Base-by-base conservation (phyloP, 108 stramenopile species). In the Halocafeteria seosinensis region DNA sequence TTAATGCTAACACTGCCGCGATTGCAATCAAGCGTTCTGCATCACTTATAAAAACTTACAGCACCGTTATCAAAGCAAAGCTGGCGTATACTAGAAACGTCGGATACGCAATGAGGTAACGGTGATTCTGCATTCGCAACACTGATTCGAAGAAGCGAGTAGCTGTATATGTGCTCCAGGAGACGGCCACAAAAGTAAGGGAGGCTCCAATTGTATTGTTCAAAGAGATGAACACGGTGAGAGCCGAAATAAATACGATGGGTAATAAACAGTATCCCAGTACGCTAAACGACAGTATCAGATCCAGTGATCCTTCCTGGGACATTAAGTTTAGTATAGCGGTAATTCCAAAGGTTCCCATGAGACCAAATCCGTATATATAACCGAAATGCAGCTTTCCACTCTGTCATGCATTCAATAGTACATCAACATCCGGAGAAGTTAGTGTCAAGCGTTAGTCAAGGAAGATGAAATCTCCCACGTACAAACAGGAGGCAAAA, bases 51-150 rank as follows among this genome's bases (percentile, higher is more conserved):
- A n/a, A 17, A 47, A 70, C 52, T 80, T 79, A 99, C 77, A 95
- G 95, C 37, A 99, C 88, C 3, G 97, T 95, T 65, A 99, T 92
- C 55, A 99, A 85, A 37, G 94, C 93, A 82, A 99, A 99, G 53
- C 88, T 87, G 33, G 89, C 85, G 74, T 95, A 99, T 42, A 99
- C 66, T 31, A 99, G 73, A 3, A 88, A 84, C 57, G 88, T 79
- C 1, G 97, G 98, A 76, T 96, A 99, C 30, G 89, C 92, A 62
- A 99, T 84, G 64, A 99, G 77, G 75, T 86, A 95, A 57, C 94
- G 79, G 74, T 99, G 98, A 67, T 81, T 77, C 58, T 87, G 76
- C 84, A 96, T 83, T 23, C 67, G 71, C 37, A 75, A 59, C 35
- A 88, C 88, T 57, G 87, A 67, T 59, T 99, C 97, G 63, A 95